Conservation (phyloP, 768 basidiomycete species). For the Kwoniella mangroviensis region DNA sequence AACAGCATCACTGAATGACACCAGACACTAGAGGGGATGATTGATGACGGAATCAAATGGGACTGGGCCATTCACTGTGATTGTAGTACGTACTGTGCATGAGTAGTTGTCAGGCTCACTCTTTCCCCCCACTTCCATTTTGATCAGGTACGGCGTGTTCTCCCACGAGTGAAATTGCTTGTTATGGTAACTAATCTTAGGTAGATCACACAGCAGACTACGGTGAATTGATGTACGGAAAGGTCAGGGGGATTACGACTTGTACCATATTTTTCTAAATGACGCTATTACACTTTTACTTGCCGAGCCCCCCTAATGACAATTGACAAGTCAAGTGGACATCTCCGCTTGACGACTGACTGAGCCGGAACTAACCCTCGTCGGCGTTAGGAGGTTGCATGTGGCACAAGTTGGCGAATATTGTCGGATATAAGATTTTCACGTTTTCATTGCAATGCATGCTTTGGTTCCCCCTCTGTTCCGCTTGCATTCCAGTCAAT, state of each 20-base stretch:
- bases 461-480: not conserved
- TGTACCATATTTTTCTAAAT: not conserved
- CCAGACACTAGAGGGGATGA: not conserved
- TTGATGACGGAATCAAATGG: slow-evolving; percentile 3
- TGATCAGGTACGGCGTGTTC: not conserved
- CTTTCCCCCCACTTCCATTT: not conserved
- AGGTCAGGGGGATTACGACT: not conserved
- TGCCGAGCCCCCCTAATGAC: too few relatives aligned
- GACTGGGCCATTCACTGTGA: not conserved
- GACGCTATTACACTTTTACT: not conserved
- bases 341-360: not conserved
- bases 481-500: slow-evolving; percentile 3
- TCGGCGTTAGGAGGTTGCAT: not conserved
- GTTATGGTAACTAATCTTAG: not conserved
- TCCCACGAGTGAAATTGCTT: not conserved
- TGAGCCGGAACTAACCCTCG: not conserved
- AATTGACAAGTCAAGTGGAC: not conserved
- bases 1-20: too few relatives aligned
- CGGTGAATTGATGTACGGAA: not conserved
- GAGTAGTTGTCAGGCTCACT: not conserved
- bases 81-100: not conserved
- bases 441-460: not conserved
- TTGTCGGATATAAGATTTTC: not conserved
- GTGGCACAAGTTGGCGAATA: not conserved
- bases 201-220: not conserved